These are phyloP conservation scores for Mortierella sp. DNA, from an alignment of 371 early-diverging fungal genomes.

Conservation along the genomic window DNA sequence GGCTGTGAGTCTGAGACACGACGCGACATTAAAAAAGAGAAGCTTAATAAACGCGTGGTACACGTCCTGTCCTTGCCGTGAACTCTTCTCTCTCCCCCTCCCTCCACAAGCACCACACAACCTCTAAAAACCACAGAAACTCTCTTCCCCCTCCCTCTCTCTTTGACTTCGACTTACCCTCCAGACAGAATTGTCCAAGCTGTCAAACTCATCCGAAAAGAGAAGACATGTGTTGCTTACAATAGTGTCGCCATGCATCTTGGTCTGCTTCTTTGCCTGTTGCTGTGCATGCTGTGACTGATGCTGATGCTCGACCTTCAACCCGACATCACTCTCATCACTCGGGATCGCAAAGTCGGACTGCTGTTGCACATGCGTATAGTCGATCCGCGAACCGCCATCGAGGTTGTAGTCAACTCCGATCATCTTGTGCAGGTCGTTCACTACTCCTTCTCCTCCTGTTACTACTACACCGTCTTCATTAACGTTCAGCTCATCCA, in stretches of 20 bases:
- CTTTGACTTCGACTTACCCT: constrained; percentile 53
- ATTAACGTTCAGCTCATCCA: too few relatives aligned
- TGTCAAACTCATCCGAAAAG: constrained; percentile 76
- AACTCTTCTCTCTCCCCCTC: neutral
- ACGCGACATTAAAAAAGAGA: neutral
- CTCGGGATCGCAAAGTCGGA: neutral
- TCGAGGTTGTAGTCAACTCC: constrained; percentile 37
- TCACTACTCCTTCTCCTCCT: neutral
- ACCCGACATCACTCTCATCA: neutral
- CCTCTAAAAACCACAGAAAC: neutral
- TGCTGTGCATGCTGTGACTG: neutral
- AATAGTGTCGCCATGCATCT: neutral
- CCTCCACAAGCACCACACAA: neutral
- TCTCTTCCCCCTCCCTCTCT: neutral
- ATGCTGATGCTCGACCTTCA: neutral
- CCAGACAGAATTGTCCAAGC: constrained; percentile 68
- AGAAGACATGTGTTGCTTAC: constrained; percentile 58
- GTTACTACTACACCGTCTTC: too few relatives aligned
- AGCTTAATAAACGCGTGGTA: neutral
- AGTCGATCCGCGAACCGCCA: neutral
- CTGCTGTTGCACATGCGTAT: constrained; percentile 2
- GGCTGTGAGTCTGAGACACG: too few relatives aligned
- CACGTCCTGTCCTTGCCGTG: neutral
- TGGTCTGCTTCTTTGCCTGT: neutral
- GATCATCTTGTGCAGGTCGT: constrained; percentile 33